These are phyloP conservation scores for Eucalyptus victrix DNA, from an alignment of 345 rosid species.

Conservation along the genomic window DNA sequence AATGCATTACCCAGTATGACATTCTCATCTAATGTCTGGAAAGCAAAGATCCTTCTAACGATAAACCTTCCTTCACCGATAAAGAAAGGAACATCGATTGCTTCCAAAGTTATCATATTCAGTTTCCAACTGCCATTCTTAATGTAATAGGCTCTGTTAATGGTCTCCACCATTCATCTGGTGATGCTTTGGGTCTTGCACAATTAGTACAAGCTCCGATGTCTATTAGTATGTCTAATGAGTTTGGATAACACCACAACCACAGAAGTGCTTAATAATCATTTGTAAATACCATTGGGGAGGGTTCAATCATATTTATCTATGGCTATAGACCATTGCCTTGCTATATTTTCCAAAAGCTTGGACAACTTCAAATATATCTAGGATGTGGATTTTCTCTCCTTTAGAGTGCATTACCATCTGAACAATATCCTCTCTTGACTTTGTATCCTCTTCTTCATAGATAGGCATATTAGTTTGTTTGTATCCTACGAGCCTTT, in stretches of 20 bases:
- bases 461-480: background rate
- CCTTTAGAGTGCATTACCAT: background rate
- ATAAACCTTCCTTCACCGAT: too few relatives aligned
- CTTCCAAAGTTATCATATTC: too few relatives aligned
- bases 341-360: background rate
- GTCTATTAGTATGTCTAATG: background rate
- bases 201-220: too few relatives aligned
- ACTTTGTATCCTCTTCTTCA: background rate
- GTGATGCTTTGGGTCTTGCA: too few relatives aligned
- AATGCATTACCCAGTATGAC: too few relatives aligned
- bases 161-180: too few relatives aligned
- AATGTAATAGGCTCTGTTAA: too few relatives aligned
- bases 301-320: background rate
- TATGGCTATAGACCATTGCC: background rate
- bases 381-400: background rate
- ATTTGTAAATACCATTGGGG: background rate
- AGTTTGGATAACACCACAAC: background rate
- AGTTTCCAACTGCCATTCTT: background rate
- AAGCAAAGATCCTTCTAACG: too few relatives aligned
- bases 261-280: background rate
- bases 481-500: background rate
- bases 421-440: rapidly evolving
- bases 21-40: too few relatives aligned
- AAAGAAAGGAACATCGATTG: too few relatives aligned
- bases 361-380: background rate